Evolutionary conservation across 2,329 filamentous ascomycete species (phyloP).

Genomic region (Coniochaeta sp.): DNA sequence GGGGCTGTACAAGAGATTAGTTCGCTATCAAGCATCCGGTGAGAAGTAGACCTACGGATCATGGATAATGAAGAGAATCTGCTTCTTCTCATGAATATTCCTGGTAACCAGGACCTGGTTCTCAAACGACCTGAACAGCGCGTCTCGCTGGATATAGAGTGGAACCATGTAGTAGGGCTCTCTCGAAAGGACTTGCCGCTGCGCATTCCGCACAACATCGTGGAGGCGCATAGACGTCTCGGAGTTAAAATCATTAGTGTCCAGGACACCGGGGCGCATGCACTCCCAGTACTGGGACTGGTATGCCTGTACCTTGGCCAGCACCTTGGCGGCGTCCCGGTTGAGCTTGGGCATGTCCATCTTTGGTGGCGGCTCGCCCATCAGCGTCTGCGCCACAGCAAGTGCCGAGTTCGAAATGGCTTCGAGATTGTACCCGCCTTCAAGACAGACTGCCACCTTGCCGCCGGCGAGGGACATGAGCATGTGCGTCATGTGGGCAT

Average conservation of each 20-base stretch:
- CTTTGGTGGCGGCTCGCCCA: conserved; percentile 81
- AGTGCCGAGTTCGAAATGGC: conserved; percentile 91
- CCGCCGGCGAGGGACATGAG: conserved; percentile 89
- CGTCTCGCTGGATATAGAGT: conserved; percentile 69
- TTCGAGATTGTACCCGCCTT: conserved; percentile 90
- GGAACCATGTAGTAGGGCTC: conserved; percentile 74
- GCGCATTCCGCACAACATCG: conserved; percentile 72
- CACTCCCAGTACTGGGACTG: conserved; percentile 79
- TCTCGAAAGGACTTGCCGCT: conserved; percentile 63
- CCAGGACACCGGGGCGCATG: conserved; percentile 63
- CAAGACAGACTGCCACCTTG: conserved; percentile 85
- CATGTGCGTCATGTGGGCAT: conserved; percentile 99
- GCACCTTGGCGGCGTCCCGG: conserved; percentile 46
- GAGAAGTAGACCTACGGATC: conserved; percentile 64
- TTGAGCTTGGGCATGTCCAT: conserved; percentile 51
- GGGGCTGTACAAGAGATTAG: conserved; percentile 63
- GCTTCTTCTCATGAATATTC: conserved; percentile 57
- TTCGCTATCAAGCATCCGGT: conserved; percentile 39
- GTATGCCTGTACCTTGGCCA: conserved; percentile 52
- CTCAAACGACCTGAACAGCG: conserved; percentile 69
- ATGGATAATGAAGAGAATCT: conserved; percentile 80
- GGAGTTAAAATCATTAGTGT: conserved; percentile 42
- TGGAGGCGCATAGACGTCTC: conserved; percentile 60
- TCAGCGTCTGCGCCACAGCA: conserved; percentile 84
- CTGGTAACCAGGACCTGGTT: conserved; percentile 81